Percentiles rank a stretch among this genome's conserved stretches.
These are phyloP conservation scores for Dipodascopsis uninucleata DNA, from an alignment of 805 yeast species.

Conservation along the genomic window DNA sequence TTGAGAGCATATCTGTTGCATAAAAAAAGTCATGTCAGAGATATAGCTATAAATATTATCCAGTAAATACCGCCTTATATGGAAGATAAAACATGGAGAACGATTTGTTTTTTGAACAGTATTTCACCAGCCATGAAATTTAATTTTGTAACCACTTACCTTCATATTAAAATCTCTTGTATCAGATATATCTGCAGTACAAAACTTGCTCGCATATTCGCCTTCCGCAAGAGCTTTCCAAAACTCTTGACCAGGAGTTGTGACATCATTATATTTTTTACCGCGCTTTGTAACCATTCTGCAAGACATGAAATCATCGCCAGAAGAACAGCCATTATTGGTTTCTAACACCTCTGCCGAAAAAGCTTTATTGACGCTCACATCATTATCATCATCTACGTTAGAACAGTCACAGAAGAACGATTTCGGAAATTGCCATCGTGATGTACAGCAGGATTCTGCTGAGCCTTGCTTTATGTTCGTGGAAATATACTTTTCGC, in stretches of 20 bases:
- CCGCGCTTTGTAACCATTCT: conserved; percentile 3
- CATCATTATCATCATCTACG: neutral
- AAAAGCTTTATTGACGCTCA: too few species aligned
- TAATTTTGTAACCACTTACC: too few species aligned
- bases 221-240: conserved; percentile 10
- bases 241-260: conserved; percentile 7
- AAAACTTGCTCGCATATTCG: conserved; percentile 13
- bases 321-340: conserved; percentile 16
- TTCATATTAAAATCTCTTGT: too few species aligned
- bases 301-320: conserved; percentile 27
- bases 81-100: too few species aligned
- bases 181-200: too few species aligned
- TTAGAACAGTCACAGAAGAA: conserved; percentile 1
- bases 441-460: conserved; percentile 4
- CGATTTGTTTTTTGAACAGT: too few species aligned
- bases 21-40: neutral
- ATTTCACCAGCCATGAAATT: too few species aligned
- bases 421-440: neutral
- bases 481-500: neutral
- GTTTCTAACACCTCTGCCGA: neutral
- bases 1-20: conserved; percentile 12
- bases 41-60: neutral
- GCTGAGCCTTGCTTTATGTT: too few species aligned
- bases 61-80: neutral
- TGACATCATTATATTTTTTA: neutral